Percentiles rank a stretch among this genome's conserved stretches.
These are phyloP conservation scores for Sordariomycetes sp. DNA, from an alignment of 2,329 filamentous ascomycete genomes.

Conservation along the genomic window DNA sequence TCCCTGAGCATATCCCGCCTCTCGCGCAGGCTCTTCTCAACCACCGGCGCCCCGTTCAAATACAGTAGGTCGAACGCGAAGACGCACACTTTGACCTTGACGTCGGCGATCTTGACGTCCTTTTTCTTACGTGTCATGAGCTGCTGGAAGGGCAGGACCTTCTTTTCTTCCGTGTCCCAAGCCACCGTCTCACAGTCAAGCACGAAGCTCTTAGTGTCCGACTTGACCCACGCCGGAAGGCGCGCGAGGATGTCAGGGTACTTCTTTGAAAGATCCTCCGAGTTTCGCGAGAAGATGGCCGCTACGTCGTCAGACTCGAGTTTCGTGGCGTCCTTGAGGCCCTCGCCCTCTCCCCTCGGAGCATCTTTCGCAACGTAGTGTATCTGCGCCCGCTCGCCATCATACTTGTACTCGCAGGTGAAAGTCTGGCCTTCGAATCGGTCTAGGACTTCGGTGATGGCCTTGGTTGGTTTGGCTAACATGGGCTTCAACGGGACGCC, in stretches of 20 bases:
- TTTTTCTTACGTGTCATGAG: constrained; percentile 97
- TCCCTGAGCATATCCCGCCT: constrained; percentile 63
- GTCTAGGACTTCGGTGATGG: constrained; percentile 93
- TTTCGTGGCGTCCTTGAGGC: constrained; percentile 47
- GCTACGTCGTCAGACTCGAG: constrained; percentile 65
- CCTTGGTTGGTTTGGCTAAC: constrained; percentile 96
- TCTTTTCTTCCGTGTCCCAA: constrained; percentile 92
- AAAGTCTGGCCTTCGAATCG: constrained; percentile 93
- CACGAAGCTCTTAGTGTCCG: constrained; percentile 86
- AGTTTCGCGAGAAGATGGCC: constrained; percentile 95
- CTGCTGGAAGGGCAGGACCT: constrained; percentile 93
- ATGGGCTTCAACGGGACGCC: constrained; percentile 96
- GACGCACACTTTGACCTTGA: constrained; percentile 94
- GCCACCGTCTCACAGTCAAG: constrained; percentile 97
- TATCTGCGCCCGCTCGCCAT: constrained; percentile 96
- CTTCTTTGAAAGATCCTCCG: constrained; percentile 92
- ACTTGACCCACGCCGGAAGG: constrained; percentile 79
- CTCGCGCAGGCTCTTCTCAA: constrained; percentile 78
- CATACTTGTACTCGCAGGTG: constrained; percentile 98
- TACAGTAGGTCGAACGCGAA: constrained; percentile 95
- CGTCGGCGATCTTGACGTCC: constrained; percentile 89
- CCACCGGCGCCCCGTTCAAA: constrained; percentile 80
- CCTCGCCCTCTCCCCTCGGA: constrained; percentile 55
- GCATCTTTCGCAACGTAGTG: constrained; percentile 87
- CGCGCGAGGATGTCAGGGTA: constrained; percentile 93